Conservation (phyloP, 306 rosid species). For the Prosopis cineraria region DNA sequence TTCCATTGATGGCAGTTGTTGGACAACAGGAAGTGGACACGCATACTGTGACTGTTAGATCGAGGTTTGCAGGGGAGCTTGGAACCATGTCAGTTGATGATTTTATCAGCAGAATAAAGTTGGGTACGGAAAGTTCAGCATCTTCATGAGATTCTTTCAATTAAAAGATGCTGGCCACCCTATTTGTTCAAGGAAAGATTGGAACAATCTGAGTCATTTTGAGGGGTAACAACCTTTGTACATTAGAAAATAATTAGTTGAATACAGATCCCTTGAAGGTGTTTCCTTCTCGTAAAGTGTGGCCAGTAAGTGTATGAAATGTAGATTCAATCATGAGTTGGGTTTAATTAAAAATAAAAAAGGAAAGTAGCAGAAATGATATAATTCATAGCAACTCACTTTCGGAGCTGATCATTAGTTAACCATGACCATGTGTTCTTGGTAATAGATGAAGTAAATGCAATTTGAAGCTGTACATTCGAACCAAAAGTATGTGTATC, state of each 20-base stretch:
- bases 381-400: too few relatives aligned
- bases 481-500: neutral
- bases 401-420: neutral
- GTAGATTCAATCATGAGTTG: neutral
- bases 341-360: too few relatives aligned
- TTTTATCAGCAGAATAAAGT: conserved; percentile 67
- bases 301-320: neutral
- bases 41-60: conserved; percentile 71
- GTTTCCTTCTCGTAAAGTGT: neutral
- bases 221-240: conserved; percentile 18
- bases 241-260: neutral
- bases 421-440: neutral
- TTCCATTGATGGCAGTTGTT: conserved; percentile 95
- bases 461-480: conserved; percentile 3
- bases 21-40: conserved; percentile 90
- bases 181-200: conserved; percentile 5
- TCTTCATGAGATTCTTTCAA: conserved; percentile 47
- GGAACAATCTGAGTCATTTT: conserved; percentile 6
- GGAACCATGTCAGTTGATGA: conserved; percentile 82
- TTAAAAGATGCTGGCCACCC: conserved; percentile 6
- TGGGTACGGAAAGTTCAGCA: conserved; percentile 51
- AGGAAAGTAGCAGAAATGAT: neutral
- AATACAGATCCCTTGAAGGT: neutral
- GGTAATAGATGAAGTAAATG: neutral
- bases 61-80: conserved; percentile 84